A percentile compares a stretch with the other conserved stretches of the same genome.
phyloP scores from a whole-genome alignment of 2,329 filamentous ascomycete species.

The Arthrinium puccinioides region DNA sequence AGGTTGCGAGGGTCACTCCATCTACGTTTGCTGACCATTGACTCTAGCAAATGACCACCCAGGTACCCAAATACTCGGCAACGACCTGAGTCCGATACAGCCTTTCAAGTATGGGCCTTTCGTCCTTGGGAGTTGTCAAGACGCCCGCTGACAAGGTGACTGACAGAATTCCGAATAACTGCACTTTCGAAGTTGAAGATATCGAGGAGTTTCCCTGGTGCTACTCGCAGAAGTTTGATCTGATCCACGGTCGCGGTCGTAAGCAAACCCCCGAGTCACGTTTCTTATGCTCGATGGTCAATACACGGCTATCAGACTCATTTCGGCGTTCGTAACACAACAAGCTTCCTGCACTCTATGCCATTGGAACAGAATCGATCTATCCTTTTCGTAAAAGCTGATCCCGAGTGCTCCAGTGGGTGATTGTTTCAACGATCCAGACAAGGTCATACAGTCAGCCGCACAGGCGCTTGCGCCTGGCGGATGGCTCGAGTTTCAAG shows the following conservation, averaged over 20 bases:
- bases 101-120: constrained; percentile 1
- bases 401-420: too few species aligned
- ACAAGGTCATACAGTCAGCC: constrained; percentile 4
- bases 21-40: too few species aligned
- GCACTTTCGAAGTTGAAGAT: constrained; percentile 8
- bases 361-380: too few species aligned
- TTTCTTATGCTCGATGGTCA: too few species aligned
- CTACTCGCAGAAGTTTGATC: constrained; percentile 8
- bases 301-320: too few species aligned
- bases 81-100: constrained; percentile 8
- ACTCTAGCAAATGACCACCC: constrained; percentile 4
- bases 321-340: too few species aligned
- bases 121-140: too few species aligned
- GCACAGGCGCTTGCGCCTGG: constrained; percentile 2
- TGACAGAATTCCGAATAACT: constrained; percentile 8
- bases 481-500: constrained; percentile 9
- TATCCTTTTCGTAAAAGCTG: too few species aligned
- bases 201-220: constrained; percentile 7
- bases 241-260: constrained; percentile 6
- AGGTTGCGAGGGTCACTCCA: too few species aligned
- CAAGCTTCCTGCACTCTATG: too few species aligned
- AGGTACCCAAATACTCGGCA: constrained; percentile 5
- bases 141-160: too few species aligned
- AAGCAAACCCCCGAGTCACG: too few species aligned
- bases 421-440: constrained; percentile 4